These are phyloP conservation scores for Ascochyta rabiei DNA, from an alignment of 2,329 filamentous ascomycete genomes.

Conservation along the genomic window DNA sequence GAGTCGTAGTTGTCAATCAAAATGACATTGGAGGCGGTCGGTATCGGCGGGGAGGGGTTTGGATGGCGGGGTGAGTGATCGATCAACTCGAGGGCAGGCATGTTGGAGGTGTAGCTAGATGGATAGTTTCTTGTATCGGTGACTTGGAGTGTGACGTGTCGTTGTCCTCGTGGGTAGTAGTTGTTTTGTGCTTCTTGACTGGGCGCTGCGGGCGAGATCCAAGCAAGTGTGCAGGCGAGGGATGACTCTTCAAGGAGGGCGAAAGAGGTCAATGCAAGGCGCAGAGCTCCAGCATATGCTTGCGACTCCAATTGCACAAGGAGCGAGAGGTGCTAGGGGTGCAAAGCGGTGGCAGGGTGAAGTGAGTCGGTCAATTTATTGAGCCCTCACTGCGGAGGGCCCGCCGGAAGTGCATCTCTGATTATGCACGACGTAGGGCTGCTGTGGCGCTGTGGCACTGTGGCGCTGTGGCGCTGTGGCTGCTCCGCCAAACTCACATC, in stretches of 20 bases:
- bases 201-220: not conserved
- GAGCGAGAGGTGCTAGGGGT: not conserved
- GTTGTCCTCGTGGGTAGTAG: not conserved
- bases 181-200: not conserved
- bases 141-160: not conserved
- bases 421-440: too few relatives aligned
- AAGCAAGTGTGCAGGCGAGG: not conserved
- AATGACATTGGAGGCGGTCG: conserved; percentile 86
- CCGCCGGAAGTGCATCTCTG: conserved; percentile 4
- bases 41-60: conserved; percentile 71
- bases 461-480: conserved; percentile 5
- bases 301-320: not conserved
- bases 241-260: not conserved
- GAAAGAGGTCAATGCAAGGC: not conserved
- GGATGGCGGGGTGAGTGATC: conserved; percentile 91
- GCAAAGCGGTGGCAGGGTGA: not conserved
- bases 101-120: conserved; percentile 24
- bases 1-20: conserved; percentile 99
- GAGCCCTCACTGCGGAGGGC: conserved; percentile 10
- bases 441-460: too few relatives aligned
- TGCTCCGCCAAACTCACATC: conserved; percentile 15
- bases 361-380: conserved; percentile 18
- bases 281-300: not conserved
- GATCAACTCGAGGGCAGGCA: conserved; percentile 59
- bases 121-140: not conserved